Percentiles rank a stretch among this genome's conserved stretches.
phyloP scores from a whole-genome alignment of 371 early-diverging fungal species.

The Mucor racemosus region DNA sequence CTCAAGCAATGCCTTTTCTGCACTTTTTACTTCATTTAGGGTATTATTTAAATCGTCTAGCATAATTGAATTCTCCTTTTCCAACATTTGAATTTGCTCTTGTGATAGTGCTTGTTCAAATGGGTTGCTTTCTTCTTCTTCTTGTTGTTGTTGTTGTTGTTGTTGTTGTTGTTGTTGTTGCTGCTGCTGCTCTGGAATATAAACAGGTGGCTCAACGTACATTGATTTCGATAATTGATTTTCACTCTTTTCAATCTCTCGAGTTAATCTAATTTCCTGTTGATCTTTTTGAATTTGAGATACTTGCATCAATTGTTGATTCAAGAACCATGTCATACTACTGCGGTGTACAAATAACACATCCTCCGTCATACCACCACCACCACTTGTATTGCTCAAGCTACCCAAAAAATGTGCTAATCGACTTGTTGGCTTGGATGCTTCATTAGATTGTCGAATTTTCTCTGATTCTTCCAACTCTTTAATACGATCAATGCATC shows the following conservation, averaged over 20 bases:
- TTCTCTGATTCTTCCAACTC: conserved; percentile 54
- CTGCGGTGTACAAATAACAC: conserved; percentile 53
- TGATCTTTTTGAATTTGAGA: conserved; percentile 59
- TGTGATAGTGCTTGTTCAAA: conserved; percentile 44
- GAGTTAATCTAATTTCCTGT: conserved; percentile 54
- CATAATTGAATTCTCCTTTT: conserved; percentile 65
- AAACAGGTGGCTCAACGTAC: neutral
- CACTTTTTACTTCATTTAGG: conserved; percentile 64
- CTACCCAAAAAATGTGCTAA: conserved; percentile 31
- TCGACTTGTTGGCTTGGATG: conserved; percentile 16
- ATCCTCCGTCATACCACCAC: conserved; percentile 33
- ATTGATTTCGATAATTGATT: conserved; percentile 42
- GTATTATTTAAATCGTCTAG: conserved; percentile 64
- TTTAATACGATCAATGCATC: conserved; percentile 58
- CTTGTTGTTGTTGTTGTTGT: conserved; percentile 1
- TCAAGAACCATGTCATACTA: conserved; percentile 58
- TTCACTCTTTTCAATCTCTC: conserved; percentile 58
- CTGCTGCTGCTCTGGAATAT: neutral
- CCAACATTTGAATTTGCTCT: conserved; percentile 64
- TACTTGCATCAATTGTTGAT: conserved; percentile 56
- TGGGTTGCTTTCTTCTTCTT: conserved; percentile 10
- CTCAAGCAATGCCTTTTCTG: conserved; percentile 70
- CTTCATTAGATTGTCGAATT: conserved; percentile 25
- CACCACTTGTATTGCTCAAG: neutral
- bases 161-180: conserved; percentile 7